Percentiles rank a stretch among this genome's conserved stretches.
These are phyloP conservation scores for Glutinoglossum americanum DNA, from an alignment of 495 filamentous ascomycete species.

Conservation along the genomic window DNA sequence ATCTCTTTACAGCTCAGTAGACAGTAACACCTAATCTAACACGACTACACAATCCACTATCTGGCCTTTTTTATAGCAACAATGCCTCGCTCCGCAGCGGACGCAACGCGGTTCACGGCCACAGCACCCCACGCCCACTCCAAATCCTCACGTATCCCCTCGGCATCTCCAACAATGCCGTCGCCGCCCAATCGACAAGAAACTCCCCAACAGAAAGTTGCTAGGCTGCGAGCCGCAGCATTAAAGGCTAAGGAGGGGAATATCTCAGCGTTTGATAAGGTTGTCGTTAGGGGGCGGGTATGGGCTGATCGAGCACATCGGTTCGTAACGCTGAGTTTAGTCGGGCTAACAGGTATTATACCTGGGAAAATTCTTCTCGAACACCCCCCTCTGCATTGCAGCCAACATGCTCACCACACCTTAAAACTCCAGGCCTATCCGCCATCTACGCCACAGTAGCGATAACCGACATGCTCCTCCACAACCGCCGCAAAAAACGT, in stretches of 20 bases:
- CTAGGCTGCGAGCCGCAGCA: slow-evolving; percentile 63
- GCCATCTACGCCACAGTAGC: slow-evolving; percentile 33
- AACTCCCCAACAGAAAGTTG: slow-evolving; percentile 78
- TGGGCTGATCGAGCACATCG: slow-evolving; percentile 74
- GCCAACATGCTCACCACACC: not conserved
- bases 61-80: too few species aligned
- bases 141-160: slow-evolving; percentile 23
- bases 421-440: not conserved
- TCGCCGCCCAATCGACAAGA: slow-evolving; percentile 27
- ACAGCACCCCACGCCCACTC: slow-evolving; percentile 73
- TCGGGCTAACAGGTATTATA: not conserved
- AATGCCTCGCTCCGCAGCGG: slow-evolving; percentile 72
- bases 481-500: slow-evolving; percentile 52
- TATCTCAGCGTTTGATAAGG: slow-evolving; percentile 41
- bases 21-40: too few species aligned
- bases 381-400: not conserved
- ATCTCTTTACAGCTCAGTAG: not conserved
- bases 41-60: too few species aligned
- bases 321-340: slow-evolving; percentile 28
- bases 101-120: slow-evolving; percentile 89
- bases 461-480: slow-evolving; percentile 63
- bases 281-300: slow-evolving; percentile 43
- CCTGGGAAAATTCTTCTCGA: too few species aligned
- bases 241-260: slow-evolving; percentile 42
- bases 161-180: slow-evolving; percentile 10